phyloP scores from a whole-genome alignment of 192 early-diverging fungal genomes.

The Dimargaris verticillata region DNA sequence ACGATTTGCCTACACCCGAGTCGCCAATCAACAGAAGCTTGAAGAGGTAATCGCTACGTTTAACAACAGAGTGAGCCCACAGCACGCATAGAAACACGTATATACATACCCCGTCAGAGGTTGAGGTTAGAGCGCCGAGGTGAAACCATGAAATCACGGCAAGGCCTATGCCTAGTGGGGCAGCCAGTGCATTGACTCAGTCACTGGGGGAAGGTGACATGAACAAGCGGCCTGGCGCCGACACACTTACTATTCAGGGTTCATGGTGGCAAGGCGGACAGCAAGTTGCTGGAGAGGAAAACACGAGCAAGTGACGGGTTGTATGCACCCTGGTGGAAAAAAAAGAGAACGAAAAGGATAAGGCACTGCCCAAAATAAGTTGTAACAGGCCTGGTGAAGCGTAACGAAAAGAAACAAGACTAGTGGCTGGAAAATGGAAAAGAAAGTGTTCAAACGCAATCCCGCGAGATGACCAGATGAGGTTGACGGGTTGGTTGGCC shows the following conservation, averaged over 20 bases:
- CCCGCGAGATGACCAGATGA: too few species aligned
- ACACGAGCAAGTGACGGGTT: background rate
- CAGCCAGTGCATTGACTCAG: too few species aligned
- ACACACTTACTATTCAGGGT: constrained; percentile 27
- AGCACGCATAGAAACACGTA: too few species aligned
- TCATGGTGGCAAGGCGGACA: constrained; percentile 12
- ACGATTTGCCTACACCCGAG: constrained; percentile 96
- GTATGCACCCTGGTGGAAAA: background rate
- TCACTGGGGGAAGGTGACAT: too few species aligned
- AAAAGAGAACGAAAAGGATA: background rate
- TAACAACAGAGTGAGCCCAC: too few species aligned
- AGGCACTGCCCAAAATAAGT: background rate
- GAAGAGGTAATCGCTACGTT: constrained; percentile 87
- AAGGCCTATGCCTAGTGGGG: too few species aligned
- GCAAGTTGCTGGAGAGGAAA: background rate
- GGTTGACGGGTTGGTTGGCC: too few species aligned
- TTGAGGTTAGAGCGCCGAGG: too few species aligned
- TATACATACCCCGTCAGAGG: too few species aligned
- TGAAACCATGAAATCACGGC: too few species aligned
- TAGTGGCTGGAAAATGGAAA: background rate
- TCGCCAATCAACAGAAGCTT: constrained; percentile 98
- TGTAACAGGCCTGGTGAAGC: background rate
- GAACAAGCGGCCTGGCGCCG: too few species aligned
- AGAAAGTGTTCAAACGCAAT: background rate
- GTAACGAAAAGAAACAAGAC: background rate